Evolutionary conservation across 768 basidiomycete genomes (phyloP).

Genomic region (Collybiopsis luxurians): DNA sequence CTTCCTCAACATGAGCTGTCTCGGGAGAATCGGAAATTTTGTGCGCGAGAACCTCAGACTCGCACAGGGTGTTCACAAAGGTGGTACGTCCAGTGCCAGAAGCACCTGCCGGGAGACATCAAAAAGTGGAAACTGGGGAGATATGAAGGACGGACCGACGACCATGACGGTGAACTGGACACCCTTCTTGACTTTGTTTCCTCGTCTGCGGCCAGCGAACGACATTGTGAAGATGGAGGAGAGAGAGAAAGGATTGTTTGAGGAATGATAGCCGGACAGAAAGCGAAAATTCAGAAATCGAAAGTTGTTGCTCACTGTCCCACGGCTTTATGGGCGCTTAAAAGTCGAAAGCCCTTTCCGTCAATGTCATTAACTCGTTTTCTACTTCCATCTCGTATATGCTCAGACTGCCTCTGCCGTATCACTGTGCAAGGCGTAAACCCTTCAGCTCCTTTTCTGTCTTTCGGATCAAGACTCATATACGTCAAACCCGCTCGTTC

Average conservation of each 20-base stretch:
- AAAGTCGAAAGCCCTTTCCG: not conserved
- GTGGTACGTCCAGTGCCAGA: conserved; percentile 98
- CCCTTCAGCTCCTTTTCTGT: too few species aligned
- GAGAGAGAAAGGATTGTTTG: not conserved
- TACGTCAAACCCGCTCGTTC: not conserved
- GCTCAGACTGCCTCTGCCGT: not conserved
- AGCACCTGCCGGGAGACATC: conserved; percentile 60
- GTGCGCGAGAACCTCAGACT: conserved; percentile 88
- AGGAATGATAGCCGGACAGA: not conserved
- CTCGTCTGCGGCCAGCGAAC: conserved; percentile 81
- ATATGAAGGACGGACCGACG: conserved; percentile 66
- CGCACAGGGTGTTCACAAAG: conserved; percentile 99
- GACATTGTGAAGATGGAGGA: conserved; percentile 54
- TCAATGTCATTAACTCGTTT: too few species aligned
- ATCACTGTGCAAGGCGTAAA: not conserved
- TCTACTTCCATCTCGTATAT: not conserved
- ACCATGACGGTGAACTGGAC: conserved; percentile 98
- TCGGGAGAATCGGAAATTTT: conserved; percentile 83
- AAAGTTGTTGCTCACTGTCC: too few species aligned
- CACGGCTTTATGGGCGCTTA: not conserved
- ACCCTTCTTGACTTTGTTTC: conserved; percentile 98
- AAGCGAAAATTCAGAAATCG: not conserved
- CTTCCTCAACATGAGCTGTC: conserved; percentile 90
- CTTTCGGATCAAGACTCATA: too few species aligned
- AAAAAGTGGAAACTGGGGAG: conserved; percentile 15